Evolutionary conservation across 176 grass and related monocot genomes (phyloP).

Genomic region (Hsuehochloa calcarea): DNA sequence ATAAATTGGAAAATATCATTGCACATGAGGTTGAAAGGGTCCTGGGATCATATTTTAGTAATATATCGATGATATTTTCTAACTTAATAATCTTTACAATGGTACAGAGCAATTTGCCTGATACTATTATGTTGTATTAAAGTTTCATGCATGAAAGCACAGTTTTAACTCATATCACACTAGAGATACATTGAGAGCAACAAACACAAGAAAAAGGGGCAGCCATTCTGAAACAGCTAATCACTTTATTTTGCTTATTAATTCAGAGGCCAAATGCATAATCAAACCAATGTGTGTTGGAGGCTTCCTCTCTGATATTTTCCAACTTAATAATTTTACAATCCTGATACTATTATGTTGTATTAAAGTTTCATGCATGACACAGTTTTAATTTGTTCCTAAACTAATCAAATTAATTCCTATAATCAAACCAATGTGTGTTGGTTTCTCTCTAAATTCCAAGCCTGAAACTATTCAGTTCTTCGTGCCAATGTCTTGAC

Average conservation of each 20-base stretch:
- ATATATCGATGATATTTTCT: too few relatives aligned
- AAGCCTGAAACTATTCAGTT: background rate
- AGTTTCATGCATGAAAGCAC: background rate
- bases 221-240: background rate
- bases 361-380: too few relatives aligned
- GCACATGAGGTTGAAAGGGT: too few relatives aligned
- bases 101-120: too few relatives aligned
- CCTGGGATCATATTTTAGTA: too few relatives aligned
- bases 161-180: background rate
- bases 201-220: background rate
- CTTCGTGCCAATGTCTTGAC: conserved; percentile 20
- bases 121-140: background rate
- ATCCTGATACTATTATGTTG: too few relatives aligned
- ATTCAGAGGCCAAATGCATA: background rate
- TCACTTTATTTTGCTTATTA: conserved; percentile 1
- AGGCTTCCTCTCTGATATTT: too few relatives aligned
- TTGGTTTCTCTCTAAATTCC: background rate
- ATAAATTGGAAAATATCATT: too few relatives aligned
- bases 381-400: too few relatives aligned
- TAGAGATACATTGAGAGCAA: background rate
- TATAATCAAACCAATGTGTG: background rate
- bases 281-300: background rate
- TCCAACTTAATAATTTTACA: too few relatives aligned
- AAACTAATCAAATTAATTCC: too few relatives aligned
- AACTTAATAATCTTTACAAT: too few relatives aligned